These are phyloP conservation scores for Lactarius sanguifluus DNA, from an alignment of 768 basidiomycete genomes.

Conservation along the genomic window DNA sequence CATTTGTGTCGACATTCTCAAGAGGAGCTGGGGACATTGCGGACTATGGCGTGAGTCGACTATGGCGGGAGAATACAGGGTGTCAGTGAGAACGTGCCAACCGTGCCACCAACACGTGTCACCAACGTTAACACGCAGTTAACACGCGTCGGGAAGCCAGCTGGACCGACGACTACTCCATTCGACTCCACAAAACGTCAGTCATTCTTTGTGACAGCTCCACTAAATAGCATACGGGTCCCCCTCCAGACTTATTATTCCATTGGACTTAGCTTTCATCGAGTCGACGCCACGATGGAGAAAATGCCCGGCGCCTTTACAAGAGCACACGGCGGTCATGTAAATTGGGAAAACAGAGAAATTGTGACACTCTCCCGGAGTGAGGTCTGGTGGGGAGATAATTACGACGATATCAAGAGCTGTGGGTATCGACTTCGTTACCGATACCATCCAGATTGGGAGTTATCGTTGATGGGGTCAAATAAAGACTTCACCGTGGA, in stretches of 20 bases:
- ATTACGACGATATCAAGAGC: background rate
- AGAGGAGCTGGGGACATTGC: too few species aligned
- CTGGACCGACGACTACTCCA: too few species aligned
- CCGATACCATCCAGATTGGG: constrained; percentile 23
- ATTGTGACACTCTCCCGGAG: constrained; percentile 8
- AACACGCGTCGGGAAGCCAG: too few species aligned
- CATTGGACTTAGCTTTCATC: background rate
- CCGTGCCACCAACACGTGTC: too few species aligned
- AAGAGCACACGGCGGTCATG: background rate
- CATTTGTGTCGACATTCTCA: too few species aligned
- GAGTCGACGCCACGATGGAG: background rate
- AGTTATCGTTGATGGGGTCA: constrained; percentile 12
- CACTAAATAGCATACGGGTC: too few species aligned
- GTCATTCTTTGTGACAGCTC: too few species aligned
- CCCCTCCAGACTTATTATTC: background rate
- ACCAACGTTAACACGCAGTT: too few species aligned
- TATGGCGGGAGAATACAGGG: too few species aligned
- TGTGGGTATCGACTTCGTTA: constrained; percentile 23
- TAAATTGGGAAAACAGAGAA: background rate
- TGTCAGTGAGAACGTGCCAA: too few species aligned
- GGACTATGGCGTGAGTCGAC: too few species aligned
- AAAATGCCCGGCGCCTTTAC: background rate
- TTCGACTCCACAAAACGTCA: too few species aligned
- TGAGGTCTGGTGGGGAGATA: constrained; percentile 26
- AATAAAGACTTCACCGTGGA: constrained; percentile 16